A percentile compares a stretch with the other conserved stretches of the same genome.
Conservation (phyloP, 345 rosid genomes). For the Noccaea caerulescens region DNA sequence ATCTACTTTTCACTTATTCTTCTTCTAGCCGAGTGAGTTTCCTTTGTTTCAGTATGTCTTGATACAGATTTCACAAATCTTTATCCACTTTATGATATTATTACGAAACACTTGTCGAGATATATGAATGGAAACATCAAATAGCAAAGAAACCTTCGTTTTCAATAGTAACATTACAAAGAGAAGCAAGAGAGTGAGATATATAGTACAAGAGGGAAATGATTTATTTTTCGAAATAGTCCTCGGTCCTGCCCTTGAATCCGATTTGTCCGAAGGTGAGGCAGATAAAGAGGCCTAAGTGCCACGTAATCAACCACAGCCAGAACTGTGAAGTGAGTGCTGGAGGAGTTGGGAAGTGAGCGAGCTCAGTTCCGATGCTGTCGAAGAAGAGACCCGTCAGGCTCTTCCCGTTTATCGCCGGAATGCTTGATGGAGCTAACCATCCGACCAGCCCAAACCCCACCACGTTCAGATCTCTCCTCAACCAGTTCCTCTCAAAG, state of each 20-base stretch:
- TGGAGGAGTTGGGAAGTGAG: conserved; percentile 94
- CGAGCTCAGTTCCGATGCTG: conserved; percentile 88
- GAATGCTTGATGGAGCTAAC: conserved; percentile 91
- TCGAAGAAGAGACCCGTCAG: conserved; percentile 90
- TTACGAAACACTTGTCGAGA: conserved; percentile 5
- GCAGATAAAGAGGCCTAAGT: conserved; percentile 77
- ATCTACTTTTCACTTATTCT: conserved; percentile 3
- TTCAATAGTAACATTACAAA: conserved; percentile 32
- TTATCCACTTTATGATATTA: not conserved
- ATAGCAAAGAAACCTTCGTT: conserved; percentile 18
- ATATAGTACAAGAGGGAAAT: not conserved
- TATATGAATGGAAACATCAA: conserved; percentile 22
- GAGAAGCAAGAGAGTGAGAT: not conserved
- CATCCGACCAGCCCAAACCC: conserved; percentile 93
- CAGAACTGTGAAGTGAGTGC: conserved; percentile 69
- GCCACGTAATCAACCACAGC: conserved; percentile 91
- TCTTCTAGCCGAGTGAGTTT: not conserved
- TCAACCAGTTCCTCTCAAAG: conserved; percentile 85
- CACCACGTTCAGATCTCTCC: conserved; percentile 74
- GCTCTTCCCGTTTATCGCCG: conserved; percentile 84
- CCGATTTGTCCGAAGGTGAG: conserved; percentile 98
- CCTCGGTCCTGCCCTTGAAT: conserved; percentile 91
- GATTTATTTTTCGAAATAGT: conserved; percentile 53
- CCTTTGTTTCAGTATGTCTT: too few species aligned
- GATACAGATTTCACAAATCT: too few species aligned